Conservation (phyloP, 2,329 filamentous ascomycete species). For the Paraphaeosphaeria minitans region DNA sequence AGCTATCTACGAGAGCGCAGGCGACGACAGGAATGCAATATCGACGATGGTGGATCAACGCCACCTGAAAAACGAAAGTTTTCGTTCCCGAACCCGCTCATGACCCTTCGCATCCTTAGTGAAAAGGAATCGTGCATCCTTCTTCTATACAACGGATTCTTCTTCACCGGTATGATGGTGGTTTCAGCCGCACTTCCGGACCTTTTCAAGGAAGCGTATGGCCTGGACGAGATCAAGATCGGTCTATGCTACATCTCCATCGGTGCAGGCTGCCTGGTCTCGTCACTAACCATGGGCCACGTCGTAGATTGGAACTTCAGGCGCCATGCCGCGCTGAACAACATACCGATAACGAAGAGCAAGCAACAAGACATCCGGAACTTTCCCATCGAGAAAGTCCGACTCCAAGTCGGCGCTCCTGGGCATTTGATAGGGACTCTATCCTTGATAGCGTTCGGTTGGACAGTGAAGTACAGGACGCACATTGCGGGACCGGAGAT, state of each 20-base stretch:
- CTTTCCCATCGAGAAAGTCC: constrained; percentile 58
- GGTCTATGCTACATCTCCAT: constrained; percentile 40
- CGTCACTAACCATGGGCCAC: constrained; percentile 36
- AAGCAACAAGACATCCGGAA: constrained; percentile 59
- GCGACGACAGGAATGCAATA: constrained; percentile 14
- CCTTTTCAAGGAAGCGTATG: constrained; percentile 35
- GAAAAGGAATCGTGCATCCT: constrained; percentile 42
- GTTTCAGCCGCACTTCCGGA: constrained; percentile 32
- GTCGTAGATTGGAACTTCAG: constrained; percentile 75
- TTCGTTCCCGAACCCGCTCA: constrained; percentile 32
- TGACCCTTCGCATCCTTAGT: constrained; percentile 32
- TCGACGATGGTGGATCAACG: not conserved
- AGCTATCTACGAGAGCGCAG: constrained; percentile 37
- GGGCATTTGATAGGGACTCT: constrained; percentile 41
- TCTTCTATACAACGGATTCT: constrained; percentile 39
- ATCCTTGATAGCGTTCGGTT: constrained; percentile 49
- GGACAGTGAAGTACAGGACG: constrained; percentile 46
- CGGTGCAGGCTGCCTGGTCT: constrained; percentile 33
- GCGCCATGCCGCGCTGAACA: constrained; percentile 65
- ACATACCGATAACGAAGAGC: constrained; percentile 65
- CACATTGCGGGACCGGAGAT: constrained; percentile 50
- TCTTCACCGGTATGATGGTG: constrained; percentile 42
- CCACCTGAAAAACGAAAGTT: constrained; percentile 24
- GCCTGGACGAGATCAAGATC: constrained; percentile 35
- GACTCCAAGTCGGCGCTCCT: constrained; percentile 49